A percentile compares a stretch with the other conserved stretches of the same genome.
Evolutionary conservation across 2,329 filamentous ascomycete genomes (phyloP).

Genomic region (Myriosclerotinia duriaeana): DNA sequence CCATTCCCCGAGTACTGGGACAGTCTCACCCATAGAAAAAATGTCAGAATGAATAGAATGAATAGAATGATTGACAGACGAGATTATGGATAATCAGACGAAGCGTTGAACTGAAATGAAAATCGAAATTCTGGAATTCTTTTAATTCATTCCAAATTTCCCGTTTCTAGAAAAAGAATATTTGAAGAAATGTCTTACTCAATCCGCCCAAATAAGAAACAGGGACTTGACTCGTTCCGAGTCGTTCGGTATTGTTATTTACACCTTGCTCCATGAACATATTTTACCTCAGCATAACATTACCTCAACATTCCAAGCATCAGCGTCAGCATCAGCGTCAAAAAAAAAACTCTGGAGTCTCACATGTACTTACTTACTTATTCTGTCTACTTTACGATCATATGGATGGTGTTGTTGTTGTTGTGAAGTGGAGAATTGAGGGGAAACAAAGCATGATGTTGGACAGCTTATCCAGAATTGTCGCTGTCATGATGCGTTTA

Average conservation of each 20-base stretch:
- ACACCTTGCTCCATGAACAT: too few species aligned
- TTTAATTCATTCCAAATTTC: background rate
- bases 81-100: too few species aligned
- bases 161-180: conserved; percentile 3
- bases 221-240: background rate
- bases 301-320: background rate
- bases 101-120: background rate
- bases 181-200: background rate
- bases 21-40: background rate
- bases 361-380: background rate
- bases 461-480: background rate
- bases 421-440: background rate
- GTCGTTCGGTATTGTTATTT: too few species aligned
- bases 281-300: background rate
- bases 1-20: background rate
- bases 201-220: background rate
- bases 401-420: background rate
- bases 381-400: too few species aligned
- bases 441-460: background rate
- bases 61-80: background rate
- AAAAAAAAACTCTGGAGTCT: background rate
- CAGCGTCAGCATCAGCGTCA: background rate
- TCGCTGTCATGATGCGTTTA: conserved; percentile 2
- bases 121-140: background rate
- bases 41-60: conserved; percentile 3